Evolutionary conservation across 306 rosid species (phyloP).

Genomic region (Styphnolobium japonicum): DNA sequence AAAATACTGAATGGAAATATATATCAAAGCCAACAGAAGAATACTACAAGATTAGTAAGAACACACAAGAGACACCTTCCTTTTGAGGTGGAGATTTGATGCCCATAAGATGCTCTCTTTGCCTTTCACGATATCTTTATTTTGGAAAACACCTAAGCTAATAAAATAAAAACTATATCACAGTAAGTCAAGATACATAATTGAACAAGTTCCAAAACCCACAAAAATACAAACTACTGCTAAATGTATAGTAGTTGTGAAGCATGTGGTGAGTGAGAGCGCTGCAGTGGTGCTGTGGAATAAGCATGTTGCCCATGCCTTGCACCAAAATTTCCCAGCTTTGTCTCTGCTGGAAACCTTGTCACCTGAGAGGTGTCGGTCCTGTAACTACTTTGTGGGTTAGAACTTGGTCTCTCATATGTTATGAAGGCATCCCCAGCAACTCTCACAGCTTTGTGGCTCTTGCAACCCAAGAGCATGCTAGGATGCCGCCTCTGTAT

Average conservation of each 20-base stretch:
- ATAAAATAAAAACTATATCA: not conserved
- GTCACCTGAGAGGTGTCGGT: conserved; percentile 39
- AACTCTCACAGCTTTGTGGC: conserved; percentile 66
- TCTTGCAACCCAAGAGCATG: conserved; percentile 66
- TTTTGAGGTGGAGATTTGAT: not conserved
- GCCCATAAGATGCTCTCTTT: conserved; percentile 1
- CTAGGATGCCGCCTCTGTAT: conserved; percentile 38
- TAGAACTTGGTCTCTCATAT: conserved; percentile 34
- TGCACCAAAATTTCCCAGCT: conserved; percentile 37
- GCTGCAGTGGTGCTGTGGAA: conserved; percentile 38
- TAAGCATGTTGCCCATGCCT: conserved; percentile 49
- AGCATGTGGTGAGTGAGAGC: conserved; percentile 47
- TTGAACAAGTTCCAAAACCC: not conserved
- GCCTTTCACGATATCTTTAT: not conserved
- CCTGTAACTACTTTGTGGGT: conserved; percentile 21
- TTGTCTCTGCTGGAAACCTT: conserved; percentile 59
- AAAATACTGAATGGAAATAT: not conserved
- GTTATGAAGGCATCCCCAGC: conserved; percentile 65
- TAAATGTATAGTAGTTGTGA: conserved; percentile 50
- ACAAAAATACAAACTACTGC: conserved; percentile 3
- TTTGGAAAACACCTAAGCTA: not conserved
- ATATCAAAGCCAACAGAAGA: conserved; percentile 9
- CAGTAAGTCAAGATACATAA: not conserved
- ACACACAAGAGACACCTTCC: conserved; percentile 9
- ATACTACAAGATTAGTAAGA: not conserved